Evolutionary conservation across 768 basidiomycete species (phyloP), one percentile per base, ranked within the genome.

Genomic region (Auriscalpium vulgare): DNA sequence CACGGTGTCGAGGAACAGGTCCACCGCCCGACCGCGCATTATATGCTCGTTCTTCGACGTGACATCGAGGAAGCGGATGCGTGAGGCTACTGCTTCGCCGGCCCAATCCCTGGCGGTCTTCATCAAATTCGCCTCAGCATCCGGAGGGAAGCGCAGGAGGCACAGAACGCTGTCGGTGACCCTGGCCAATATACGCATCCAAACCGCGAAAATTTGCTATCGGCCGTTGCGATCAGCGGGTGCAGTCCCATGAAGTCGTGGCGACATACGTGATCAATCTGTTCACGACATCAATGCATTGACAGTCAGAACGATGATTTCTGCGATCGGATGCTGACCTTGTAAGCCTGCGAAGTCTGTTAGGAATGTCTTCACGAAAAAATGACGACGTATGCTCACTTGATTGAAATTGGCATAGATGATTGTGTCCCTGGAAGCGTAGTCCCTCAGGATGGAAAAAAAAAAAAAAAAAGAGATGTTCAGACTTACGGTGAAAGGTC

Each of bases 361-460:
- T 34, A 19, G 34, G 38, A 14, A 43, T 43, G 3, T 43, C 7
- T 43, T 43, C 14, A 43, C 40, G 4, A 29, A 43, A 43, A 1
- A 43, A 43, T 17, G 8, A 8, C 40, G 17, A 29, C 7, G 29
- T 4, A 29, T 79, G 67, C 79, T 79, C 16, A 79, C 66, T 73
- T 80, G 78, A 61, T 79, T 80, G 61, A 79, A 79, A 62, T 79
- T 80, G 50, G 77, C 76, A 57, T 80, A 79, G 55, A 80, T 75
- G 55, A 80, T 45, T 8, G 69, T 65, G 49, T 77, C 71, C 53
- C 75, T 77, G 51, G 21, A 14, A 8, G 16, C 13, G 49, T 44
- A 47, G 13, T 43, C 14, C 3, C 1, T 43, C 40, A 14, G 8
- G 17, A 9, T 8, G 13, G 4, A 4, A 54, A 40, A n/a, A 17